Conservation (phyloP, 1,284 basidiomycete genomes). For the Trametes versicolor region DNA sequence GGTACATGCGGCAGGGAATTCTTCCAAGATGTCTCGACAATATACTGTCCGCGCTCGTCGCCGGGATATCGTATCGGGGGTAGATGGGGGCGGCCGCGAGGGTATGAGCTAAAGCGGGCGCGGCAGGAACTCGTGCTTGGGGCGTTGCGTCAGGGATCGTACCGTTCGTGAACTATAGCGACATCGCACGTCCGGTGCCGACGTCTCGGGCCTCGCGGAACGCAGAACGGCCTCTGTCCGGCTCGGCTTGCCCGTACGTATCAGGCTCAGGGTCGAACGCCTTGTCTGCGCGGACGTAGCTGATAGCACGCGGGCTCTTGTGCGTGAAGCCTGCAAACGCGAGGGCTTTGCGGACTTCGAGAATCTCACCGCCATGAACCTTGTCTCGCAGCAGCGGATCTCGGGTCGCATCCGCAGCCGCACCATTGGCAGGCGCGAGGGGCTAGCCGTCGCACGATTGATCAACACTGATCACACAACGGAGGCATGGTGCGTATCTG, state of each 20-base stretch:
- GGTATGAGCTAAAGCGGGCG: conserved; percentile 32
- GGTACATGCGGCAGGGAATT: conserved; percentile 22
- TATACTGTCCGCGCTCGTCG: conserved; percentile 14
- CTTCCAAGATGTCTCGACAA: conserved; percentile 25
- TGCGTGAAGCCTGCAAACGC: conserved; percentile 93
- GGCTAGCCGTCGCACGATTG: conserved; percentile 59
- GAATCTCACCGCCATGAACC: conserved; percentile 84
- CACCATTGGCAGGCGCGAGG: conserved; percentile 89
- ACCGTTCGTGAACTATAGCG: conserved; percentile 57
- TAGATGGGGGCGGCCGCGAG: conserved; percentile 23
- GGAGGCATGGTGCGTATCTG: neutral
- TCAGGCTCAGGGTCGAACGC: conserved; percentile 69
- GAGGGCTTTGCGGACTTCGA: conserved; percentile 90
- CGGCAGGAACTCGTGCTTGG: conserved; percentile 29
- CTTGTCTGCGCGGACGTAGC: conserved; percentile 76
- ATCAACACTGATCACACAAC: conserved; percentile 14
- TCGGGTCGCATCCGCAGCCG: conserved; percentile 82
- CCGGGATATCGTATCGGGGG: conserved; percentile 10
- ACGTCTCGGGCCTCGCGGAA: conserved; percentile 65
- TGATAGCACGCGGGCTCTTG: conserved; percentile 82
- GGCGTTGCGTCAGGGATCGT: conserved; percentile 28
- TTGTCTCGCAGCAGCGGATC: conserved; percentile 90
- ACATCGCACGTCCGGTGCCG: conserved; percentile 79
- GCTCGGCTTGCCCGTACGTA: conserved; percentile 56
- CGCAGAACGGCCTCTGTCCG: conserved; percentile 67